Evolutionary conservation across 2,329 filamentous ascomycete genomes (phyloP).

Genomic region (Botrytis sinoallii): DNA sequence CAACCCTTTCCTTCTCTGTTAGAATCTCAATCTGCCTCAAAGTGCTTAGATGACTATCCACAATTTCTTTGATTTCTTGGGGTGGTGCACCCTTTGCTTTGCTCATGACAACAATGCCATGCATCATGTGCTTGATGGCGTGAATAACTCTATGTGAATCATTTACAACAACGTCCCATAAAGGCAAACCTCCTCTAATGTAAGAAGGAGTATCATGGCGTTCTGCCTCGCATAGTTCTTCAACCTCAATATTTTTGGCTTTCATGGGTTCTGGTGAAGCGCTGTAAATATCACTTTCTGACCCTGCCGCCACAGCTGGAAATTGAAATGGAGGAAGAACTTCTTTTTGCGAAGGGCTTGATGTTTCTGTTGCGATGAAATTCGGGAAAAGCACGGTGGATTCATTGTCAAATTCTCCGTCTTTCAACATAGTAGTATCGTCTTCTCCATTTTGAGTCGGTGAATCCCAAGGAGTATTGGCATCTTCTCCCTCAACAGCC

Average conservation of each 20-base stretch:
- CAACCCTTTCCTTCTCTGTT: background rate
- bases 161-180: background rate
- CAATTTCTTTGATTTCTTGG: background rate
- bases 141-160: slow-evolving; percentile 16
- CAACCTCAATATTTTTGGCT: background rate
- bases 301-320: background rate
- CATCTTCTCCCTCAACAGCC: background rate
- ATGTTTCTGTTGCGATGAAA: background rate
- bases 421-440: background rate
- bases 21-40: background rate
- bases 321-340: slow-evolving; percentile 1
- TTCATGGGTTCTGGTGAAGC: background rate
- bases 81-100: background rate
- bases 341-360: background rate
- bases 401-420: background rate
- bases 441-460: background rate
- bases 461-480: background rate
- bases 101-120: background rate
- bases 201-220: slow-evolving; percentile 17
- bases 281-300: background rate
- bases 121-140: slow-evolving; percentile 19
- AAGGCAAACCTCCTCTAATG: slow-evolving; percentile 4
- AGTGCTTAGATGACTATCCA: background rate
- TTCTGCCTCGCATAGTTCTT: slow-evolving; percentile 10
- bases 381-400: background rate